Conservation (phyloP, 2,329 filamentous ascomycete genomes). For the Claviceps maximensis region DNA sequence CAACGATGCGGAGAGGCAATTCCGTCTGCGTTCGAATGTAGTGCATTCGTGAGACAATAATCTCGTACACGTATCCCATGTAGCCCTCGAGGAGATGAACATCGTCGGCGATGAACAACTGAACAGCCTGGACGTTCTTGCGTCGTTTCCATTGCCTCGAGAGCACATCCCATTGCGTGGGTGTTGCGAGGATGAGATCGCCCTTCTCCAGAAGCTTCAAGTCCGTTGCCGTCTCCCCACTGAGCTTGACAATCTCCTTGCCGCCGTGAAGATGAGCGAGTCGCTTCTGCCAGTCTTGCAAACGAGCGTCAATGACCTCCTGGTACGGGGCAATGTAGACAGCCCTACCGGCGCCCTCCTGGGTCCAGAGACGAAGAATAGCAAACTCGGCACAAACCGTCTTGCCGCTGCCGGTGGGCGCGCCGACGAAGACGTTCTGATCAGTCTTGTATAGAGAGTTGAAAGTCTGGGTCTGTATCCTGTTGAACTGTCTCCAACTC, state of each 20-base stretch:
- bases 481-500: conserved; percentile 82
- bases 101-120: conserved; percentile 89
- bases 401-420: conserved; percentile 92
- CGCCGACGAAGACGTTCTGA: conserved; percentile 85
- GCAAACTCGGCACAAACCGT: conserved; percentile 95
- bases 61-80: conserved; percentile 83
- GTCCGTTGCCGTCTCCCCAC: conserved; percentile 83
- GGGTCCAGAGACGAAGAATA: conserved; percentile 72
- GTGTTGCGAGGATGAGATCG: conserved; percentile 85
- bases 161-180: conserved; percentile 87
- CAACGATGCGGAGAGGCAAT: conserved; percentile 73
- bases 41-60: conserved; percentile 95
- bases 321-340: conserved; percentile 94
- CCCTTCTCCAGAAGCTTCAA: conserved; percentile 76
- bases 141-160: conserved; percentile 93
- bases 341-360: conserved; percentile 48
- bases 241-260: conserved; percentile 85
- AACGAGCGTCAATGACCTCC: conserved; percentile 71
- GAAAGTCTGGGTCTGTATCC: conserved; percentile 94
- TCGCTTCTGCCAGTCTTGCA: conserved; percentile 75
- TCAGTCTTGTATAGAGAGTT: conserved; percentile 84
- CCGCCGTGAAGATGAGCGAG: conserved; percentile 61
- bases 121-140: conserved; percentile 85
- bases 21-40: conserved; percentile 85
- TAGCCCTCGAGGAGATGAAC: conserved; percentile 83